These are phyloP conservation scores for Ceratocystis cubensis DNA, from an alignment of 2,329 filamentous ascomycete genomes.

Conservation along the genomic window DNA sequence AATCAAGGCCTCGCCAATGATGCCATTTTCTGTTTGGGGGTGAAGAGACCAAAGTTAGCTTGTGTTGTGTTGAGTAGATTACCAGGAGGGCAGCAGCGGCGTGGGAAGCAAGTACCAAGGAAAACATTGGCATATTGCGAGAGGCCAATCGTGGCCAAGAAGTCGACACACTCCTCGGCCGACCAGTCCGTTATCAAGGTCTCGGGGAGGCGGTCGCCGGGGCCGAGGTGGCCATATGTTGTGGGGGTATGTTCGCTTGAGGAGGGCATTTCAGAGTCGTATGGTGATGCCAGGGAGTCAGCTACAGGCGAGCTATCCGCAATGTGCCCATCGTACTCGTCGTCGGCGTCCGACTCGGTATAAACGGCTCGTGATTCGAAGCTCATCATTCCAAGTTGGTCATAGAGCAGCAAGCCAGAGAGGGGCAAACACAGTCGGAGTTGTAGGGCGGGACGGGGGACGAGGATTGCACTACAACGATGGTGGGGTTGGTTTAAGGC, in stretches of 20 bases:
- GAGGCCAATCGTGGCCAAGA: conserved; percentile 66
- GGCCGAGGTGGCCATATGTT: conserved; percentile 56
- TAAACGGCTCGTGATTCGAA: conserved; percentile 57
- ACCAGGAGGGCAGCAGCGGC: too few relatives aligned
- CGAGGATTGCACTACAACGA: background rate
- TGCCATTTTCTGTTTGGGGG: conserved; percentile 63
- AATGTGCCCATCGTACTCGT: conserved; percentile 67
- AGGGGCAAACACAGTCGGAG: background rate
- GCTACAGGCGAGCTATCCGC: conserved; percentile 54
- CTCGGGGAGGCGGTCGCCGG: conserved; percentile 55
- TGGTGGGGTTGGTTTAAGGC: background rate
- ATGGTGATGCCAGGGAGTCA: conserved; percentile 57
- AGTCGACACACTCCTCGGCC: conserved; percentile 80
- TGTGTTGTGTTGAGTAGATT: background rate
- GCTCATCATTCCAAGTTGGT: conserved; percentile 34
- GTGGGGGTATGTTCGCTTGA: conserved; percentile 65
- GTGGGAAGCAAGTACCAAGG: conserved; percentile 46
- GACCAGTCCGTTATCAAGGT: conserved; percentile 71
- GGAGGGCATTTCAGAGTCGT: conserved; percentile 58
- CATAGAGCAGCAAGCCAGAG: conserved; percentile 1
- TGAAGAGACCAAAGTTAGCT: conserved; percentile 2
- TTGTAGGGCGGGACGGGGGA: background rate
- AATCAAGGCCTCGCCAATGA: conserved; percentile 81
- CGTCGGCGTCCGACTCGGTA: conserved; percentile 68
- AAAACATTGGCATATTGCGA: conserved; percentile 73